Percentiles rank a stretch among this genome's conserved stretches.
Evolutionary conservation across 2,329 filamentous ascomycete species (phyloP).

Genomic region (Fusarium pininemorale): DNA sequence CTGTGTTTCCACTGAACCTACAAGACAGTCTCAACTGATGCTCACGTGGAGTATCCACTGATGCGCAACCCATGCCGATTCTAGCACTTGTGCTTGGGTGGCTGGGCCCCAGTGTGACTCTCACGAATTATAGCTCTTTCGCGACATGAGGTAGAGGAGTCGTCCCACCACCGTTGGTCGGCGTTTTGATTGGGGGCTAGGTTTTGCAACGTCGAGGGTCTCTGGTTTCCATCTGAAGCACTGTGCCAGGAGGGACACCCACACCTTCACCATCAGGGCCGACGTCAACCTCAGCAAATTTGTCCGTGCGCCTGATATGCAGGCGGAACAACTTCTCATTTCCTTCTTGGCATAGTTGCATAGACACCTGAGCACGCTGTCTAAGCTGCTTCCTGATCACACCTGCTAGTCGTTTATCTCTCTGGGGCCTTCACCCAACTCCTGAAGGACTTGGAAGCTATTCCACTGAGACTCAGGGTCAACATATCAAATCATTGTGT

Average conservation of each 20-base stretch:
- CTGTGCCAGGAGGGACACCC: constrained; percentile 27
- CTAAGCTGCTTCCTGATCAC: background rate
- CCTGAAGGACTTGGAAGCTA: background rate
- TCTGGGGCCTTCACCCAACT: background rate
- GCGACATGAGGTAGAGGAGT: constrained; percentile 34
- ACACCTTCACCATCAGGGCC: constrained; percentile 32
- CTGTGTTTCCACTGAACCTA: constrained; percentile 36
- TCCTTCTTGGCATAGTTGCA: constrained; percentile 39
- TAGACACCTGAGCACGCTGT: background rate
- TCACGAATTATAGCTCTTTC: constrained; percentile 35
- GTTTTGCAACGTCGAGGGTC: constrained; percentile 20
- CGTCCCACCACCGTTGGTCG: constrained; percentile 33
- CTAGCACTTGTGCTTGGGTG: constrained; percentile 38
- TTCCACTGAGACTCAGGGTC: background rate
- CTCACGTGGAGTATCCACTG: constrained; percentile 47
- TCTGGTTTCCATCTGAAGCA: constrained; percentile 25
- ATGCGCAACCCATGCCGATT: constrained; percentile 43
- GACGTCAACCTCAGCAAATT: constrained; percentile 32
- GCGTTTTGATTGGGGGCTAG: constrained; percentile 11
- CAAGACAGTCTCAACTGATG: constrained; percentile 37
- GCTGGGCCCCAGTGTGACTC: constrained; percentile 38
- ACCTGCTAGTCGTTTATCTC: background rate
- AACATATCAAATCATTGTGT: constrained; percentile 7
- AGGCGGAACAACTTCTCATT: constrained; percentile 37
- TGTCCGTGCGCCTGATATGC: constrained; percentile 34